A percentile compares a stretch with the other conserved stretches of the same genome.
phyloP scores from a whole-genome alignment of 2,329 filamentous ascomycete species.

The Xylaria multiplex region DNA sequence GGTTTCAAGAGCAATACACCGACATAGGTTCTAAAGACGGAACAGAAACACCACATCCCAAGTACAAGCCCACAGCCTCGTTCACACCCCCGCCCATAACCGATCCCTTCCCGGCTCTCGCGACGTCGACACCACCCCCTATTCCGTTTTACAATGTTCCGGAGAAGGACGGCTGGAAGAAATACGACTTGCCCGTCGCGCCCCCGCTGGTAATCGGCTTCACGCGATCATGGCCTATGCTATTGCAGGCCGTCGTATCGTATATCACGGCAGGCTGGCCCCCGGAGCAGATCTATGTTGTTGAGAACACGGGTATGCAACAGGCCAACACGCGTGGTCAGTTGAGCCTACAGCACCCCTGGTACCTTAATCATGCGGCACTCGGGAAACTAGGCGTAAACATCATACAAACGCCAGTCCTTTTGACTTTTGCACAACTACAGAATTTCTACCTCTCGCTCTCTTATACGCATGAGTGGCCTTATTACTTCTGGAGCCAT shows the following conservation, averaged over 20 bases:
- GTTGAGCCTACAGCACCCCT: conserved; percentile 64
- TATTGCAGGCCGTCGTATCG: conserved; percentile 64
- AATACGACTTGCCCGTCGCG: conserved; percentile 51
- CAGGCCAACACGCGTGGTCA: conserved; percentile 60
- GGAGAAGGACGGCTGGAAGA: conserved; percentile 51
- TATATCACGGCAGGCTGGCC: conserved; percentile 71
- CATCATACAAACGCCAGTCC: conserved; percentile 60
- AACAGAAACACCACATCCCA: conserved; percentile 39
- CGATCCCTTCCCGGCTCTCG: conserved; percentile 57
- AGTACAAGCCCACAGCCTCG: conserved; percentile 50
- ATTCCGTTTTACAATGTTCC: conserved; percentile 59
- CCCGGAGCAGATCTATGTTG: conserved; percentile 63
- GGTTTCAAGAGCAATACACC: conserved; percentile 19
- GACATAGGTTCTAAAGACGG: neutral
- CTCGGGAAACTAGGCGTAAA: conserved; percentile 63
- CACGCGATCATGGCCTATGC: conserved; percentile 64
- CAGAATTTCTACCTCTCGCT: conserved; percentile 64
- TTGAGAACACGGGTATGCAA: conserved; percentile 69
- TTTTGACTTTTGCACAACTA: conserved; percentile 64
- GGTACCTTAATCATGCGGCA: conserved; percentile 63
- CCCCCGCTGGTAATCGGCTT: conserved; percentile 69
- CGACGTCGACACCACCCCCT: conserved; percentile 50
- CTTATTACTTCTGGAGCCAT: conserved; percentile 66
- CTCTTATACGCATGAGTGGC: conserved; percentile 56
- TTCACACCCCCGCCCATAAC: conserved; percentile 52